Percentiles rank a stretch among this genome's conserved stretches.
Conservation (phyloP, 495 filamentous ascomycete genomes). For the Neurospora sp. region DNA sequence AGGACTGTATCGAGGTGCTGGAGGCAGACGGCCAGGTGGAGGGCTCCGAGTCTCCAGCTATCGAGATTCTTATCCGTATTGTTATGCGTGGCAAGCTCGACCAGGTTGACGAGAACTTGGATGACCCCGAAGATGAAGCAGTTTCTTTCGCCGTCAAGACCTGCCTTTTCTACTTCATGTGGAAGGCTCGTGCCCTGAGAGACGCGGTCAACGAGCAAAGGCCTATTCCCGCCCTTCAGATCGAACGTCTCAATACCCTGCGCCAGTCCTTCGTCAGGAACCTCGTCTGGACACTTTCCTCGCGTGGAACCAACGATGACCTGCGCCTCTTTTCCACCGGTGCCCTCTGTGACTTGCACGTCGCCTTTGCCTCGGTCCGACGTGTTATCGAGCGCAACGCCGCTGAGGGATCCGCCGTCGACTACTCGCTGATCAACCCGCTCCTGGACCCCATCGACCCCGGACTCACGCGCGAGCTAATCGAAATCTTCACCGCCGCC, state of each 20-base stretch:
- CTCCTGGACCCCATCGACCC: slow-evolving; percentile 55
- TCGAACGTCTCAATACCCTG: slow-evolving; percentile 49
- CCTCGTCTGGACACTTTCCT: slow-evolving; percentile 56
- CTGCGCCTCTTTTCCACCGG: slow-evolving; percentile 67
- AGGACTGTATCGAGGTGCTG: slow-evolving; percentile 61
- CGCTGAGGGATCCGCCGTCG: slow-evolving; percentile 10
- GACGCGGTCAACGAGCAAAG: slow-evolving; percentile 28
- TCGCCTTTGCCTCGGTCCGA: slow-evolving; percentile 67
- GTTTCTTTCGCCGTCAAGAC: slow-evolving; percentile 61
- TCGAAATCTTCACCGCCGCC: slow-evolving; percentile 60
- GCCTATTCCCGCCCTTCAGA: slow-evolving; percentile 36
- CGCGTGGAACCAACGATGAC: slow-evolving; percentile 56
- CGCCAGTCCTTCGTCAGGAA: slow-evolving; percentile 47
- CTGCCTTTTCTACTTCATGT: slow-evolving; percentile 86
- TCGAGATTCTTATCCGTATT: slow-evolving; percentile 59
- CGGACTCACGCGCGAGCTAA: slow-evolving; percentile 49
- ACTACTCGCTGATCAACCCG: slow-evolving; percentile 44
- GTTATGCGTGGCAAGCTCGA: slow-evolving; percentile 54
- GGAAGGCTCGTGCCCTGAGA: slow-evolving; percentile 58
- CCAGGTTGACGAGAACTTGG: slow-evolving; percentile 51
- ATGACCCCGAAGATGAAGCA: slow-evolving; percentile 64
- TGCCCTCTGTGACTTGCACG: slow-evolving; percentile 67
- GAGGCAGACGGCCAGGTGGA: slow-evolving; percentile 51
- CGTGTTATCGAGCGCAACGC: slow-evolving; percentile 19
- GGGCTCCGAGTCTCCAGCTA: slow-evolving; percentile 36